These are phyloP conservation scores for Emmonsiellopsis sp. DNA, from an alignment of 2,329 filamentous ascomycete species.

Conservation along the genomic window DNA sequence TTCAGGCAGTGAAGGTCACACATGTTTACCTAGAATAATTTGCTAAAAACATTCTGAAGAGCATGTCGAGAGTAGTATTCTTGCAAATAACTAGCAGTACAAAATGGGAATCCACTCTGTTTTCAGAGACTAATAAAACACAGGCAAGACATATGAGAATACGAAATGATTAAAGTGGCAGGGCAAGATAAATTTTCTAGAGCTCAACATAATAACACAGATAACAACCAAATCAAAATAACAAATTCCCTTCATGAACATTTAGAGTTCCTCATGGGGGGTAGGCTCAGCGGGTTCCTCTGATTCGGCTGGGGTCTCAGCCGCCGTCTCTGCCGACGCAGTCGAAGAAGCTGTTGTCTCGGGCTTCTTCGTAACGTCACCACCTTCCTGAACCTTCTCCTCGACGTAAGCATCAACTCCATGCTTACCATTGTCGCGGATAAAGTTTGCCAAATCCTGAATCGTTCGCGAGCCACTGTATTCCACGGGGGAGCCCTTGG, in stretches of 20 bases:
- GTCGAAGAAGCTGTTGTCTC: slow-evolving; percentile 17
- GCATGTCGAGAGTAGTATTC: neutral
- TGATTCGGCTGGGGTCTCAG: slow-evolving; percentile 5
- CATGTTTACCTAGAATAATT: no score
- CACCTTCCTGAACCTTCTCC: slow-evolving; percentile 41
- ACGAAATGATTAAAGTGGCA: no score
- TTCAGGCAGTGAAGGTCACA: no score
- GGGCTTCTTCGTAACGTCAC: slow-evolving; percentile 17
- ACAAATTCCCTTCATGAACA: no score
- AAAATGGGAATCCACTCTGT: neutral
- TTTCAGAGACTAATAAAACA: no score
- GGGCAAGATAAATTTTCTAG: no score
- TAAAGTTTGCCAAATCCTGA: slow-evolving; percentile 84
- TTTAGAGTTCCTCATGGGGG: slow-evolving; percentile 31
- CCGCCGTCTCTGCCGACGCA: slow-evolving; percentile 6
- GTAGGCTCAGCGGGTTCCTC: slow-evolving; percentile 15
- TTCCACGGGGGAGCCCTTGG: slow-evolving; percentile 74
- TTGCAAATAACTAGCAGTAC: neutral
- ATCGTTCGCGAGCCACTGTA: slow-evolving; percentile 83
- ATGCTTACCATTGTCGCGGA: slow-evolving; percentile 92
- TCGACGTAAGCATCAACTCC: slow-evolving; percentile 58
- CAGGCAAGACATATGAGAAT: no score
- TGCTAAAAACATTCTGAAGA: no score
- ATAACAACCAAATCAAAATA: no score
- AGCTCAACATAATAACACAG: no score